A percentile compares a stretch with the other conserved stretches of the same genome.
phyloP scores from a whole-genome alignment of 305 asterid genomes.

The Fraxinus albicans region DNA sequence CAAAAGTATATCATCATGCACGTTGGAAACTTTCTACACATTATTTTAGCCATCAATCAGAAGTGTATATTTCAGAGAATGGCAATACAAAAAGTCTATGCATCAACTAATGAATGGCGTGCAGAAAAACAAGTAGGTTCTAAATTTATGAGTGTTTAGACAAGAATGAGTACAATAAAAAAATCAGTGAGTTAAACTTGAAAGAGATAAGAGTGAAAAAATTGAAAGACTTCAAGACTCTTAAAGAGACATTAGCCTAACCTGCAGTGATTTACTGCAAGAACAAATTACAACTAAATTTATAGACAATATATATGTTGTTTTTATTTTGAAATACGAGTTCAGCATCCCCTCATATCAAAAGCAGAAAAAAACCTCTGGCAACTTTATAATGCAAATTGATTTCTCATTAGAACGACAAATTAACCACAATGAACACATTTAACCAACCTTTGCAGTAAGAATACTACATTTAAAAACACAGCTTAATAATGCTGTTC shows the following conservation, averaged over 20 bases:
- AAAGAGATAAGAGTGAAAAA: background rate
- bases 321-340: background rate
- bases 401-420: background rate
- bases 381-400: background rate
- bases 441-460: background rate
- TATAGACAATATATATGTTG: background rate
- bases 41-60: background rate
- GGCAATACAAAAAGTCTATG: background rate
- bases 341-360: constrained; percentile 3
- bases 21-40: background rate
- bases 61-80: background rate
- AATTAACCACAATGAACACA: constrained; percentile 5
- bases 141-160: background rate
- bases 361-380: background rate
- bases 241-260: background rate
- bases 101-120: background rate
- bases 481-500: background rate
- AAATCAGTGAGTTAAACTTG: background rate
- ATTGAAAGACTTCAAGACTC: background rate
- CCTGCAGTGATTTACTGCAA: background rate
- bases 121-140: background rate
- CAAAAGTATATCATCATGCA: background rate
- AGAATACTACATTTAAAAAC: constrained; percentile 1
- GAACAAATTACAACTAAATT: constrained; percentile 1
- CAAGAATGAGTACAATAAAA: background rate